These are phyloP conservation scores for Emergomyces africanus DNA, from an alignment of 2,329 filamentous ascomycete genomes.

Conservation along the genomic window DNA sequence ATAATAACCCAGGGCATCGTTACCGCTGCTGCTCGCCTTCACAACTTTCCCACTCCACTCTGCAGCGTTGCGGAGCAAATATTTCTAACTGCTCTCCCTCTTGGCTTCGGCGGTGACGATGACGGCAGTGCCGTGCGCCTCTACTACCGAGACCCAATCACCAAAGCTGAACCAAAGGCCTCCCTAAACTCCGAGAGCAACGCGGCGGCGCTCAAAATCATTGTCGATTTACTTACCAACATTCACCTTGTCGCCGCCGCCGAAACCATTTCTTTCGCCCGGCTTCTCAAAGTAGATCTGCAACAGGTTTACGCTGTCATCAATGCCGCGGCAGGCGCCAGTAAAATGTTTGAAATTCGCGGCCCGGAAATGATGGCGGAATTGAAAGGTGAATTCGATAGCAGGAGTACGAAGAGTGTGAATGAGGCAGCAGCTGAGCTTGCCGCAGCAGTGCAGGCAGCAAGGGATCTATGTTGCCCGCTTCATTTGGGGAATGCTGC, in stretches of 20 bases:
- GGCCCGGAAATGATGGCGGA: conserved; percentile 27
- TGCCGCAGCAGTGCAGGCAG: conserved; percentile 31
- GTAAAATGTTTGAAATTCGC: conserved; percentile 31
- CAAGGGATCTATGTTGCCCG: conserved; percentile 26
- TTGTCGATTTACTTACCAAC: conserved; percentile 32
- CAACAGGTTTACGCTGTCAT: conserved; percentile 35
- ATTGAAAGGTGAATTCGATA: conserved; percentile 12
- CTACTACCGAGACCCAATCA: conserved; percentile 33
- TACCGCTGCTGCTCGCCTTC: conserved; percentile 48
- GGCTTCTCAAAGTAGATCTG: conserved; percentile 33
- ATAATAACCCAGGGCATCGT: conserved; percentile 42
- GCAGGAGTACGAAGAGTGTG: conserved; percentile 25
- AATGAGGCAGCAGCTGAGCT: conserved; percentile 27
- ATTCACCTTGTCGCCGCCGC: conserved; percentile 38
- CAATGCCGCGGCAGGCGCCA: conserved; percentile 35
- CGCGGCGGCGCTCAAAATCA: conserved; percentile 27
- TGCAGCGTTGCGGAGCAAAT: conserved; percentile 51
- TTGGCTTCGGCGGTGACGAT: conserved; percentile 43
- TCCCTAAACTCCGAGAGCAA: conserved; percentile 20
- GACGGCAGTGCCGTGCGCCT: conserved; percentile 45
- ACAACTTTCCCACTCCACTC: conserved; percentile 48
- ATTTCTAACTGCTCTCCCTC: conserved; percentile 47
- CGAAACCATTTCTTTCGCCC: conserved; percentile 37
- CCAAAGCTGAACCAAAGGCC: conserved; percentile 24
- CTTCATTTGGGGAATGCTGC: conserved; percentile 27